phyloP scores from a whole-genome alignment of 768 basidiomycete genomes.

The Lactifluus volemus region DNA sequence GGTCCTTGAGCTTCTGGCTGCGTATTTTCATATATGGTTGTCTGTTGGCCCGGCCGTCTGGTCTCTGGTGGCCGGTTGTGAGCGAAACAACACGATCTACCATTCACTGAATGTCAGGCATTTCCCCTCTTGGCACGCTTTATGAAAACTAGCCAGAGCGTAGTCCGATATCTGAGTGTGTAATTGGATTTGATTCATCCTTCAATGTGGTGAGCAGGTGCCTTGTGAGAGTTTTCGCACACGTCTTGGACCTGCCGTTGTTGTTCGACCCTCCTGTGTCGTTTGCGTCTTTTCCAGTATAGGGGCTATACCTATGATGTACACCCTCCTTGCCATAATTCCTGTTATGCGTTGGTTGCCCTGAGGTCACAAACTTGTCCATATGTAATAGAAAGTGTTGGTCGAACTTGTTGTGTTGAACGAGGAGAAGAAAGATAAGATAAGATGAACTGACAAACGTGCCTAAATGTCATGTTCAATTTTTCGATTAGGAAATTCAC shows the following conservation, averaged over 20 bases:
- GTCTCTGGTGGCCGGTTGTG: conserved; percentile 36
- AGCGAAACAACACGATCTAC: conserved; percentile 53
- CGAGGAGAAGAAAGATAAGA: background rate
- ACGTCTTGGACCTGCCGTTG: background rate
- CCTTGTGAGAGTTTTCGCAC: conserved; percentile 37
- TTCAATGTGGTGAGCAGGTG: conserved; percentile 53
- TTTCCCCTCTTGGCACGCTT: background rate
- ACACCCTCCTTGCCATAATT: conserved; percentile 20
- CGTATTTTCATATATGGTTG: conserved; percentile 21
- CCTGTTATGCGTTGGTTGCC: conserved; percentile 21
- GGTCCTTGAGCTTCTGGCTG: conserved; percentile 23
- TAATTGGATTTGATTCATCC: conserved; percentile 68
- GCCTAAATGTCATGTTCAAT: background rate
- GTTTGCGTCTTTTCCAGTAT: conserved; percentile 20
- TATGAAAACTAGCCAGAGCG: conserved; percentile 43
- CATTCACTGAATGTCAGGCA: background rate
- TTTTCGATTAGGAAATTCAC: background rate
- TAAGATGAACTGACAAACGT: background rate
- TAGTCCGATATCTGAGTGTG: conserved; percentile 55
- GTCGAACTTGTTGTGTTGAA: background rate
- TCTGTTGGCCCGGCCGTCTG: conserved; percentile 22
- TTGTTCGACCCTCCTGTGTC: conserved; percentile 10
- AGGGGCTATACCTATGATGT: conserved; percentile 26
- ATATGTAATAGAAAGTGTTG: conserved; percentile 13
- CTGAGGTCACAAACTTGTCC: conserved; percentile 29